phyloP scores from a whole-genome alignment of 208 protist genomes.

The Phytomonas francai region DNA sequence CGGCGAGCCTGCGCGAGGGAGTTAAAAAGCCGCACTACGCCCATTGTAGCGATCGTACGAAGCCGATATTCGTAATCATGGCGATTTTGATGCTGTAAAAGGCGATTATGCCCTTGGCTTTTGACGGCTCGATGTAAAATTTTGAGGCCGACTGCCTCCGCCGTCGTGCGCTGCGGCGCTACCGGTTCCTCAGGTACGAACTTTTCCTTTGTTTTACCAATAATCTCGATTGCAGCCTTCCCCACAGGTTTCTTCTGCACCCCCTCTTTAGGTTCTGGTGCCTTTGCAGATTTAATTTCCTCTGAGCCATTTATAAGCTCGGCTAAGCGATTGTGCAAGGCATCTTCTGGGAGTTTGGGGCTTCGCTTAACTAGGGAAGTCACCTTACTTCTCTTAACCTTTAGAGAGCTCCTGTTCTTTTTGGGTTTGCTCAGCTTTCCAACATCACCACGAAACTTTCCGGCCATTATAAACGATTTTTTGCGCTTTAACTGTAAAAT shows the following conservation, averaged over 20 bases:
- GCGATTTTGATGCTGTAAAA: conserved; percentile 59
- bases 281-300: conserved; percentile 3
- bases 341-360: conserved; percentile 42
- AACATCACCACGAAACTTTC: conserved; percentile 70
- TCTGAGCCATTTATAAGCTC: conserved; percentile 27
- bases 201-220: conserved; percentile 32
- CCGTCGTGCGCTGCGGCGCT: conserved; percentile 31
- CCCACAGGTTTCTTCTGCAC: conserved; percentile 35
- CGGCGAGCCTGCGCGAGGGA: conserved; percentile 72
- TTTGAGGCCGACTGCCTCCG: conserved; percentile 58
- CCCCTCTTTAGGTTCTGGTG: not conserved
- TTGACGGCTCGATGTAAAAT: conserved; percentile 70
- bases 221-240: conserved; percentile 57
- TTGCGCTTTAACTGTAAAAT: too few relatives aligned
- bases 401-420: conserved; percentile 36
- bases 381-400: conserved; percentile 41
- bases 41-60: conserved; percentile 67
- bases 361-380: conserved; percentile 66
- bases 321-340: conserved; percentile 56
- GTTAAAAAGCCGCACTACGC: conserved; percentile 85
- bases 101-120: conserved; percentile 68
- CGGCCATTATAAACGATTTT: conserved; percentile 35
- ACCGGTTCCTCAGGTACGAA: conserved; percentile 21
- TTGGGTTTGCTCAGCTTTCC: conserved; percentile 59
- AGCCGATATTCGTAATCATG: conserved; percentile 89